Evolutionary conservation across 164 flowering plant species (phyloP), one percentile per base, ranked within the genome.

Genomic region (Liquidambar formosana): DNA sequence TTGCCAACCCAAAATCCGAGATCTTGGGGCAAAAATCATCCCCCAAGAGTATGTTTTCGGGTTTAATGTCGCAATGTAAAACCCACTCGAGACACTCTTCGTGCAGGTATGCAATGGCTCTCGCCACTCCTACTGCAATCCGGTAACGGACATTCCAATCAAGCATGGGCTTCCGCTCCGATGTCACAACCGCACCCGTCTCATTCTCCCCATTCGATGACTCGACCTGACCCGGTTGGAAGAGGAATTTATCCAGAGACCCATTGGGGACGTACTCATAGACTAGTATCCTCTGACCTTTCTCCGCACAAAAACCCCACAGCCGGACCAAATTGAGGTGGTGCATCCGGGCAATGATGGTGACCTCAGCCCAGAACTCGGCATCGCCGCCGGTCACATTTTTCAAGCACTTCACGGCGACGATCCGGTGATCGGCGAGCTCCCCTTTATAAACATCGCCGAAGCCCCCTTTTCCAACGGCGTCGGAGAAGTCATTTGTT

Each of bases 281-380:
- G 8, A 88, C 85, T 1, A 88, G 69, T n/a, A 90, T 82, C n/a
- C 89, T 74, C 41, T 79, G 75, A 3, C 86, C 86, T 63, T 86
- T 87, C 71, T 92, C 95, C 1, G 89, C 89, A 57, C 96, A 90
- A 61, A 83, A 92, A 1, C 95, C 97, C 95, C 95, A 92, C 18
- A 92, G 59, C 5, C 92, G 58, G 16, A 90, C 91, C 78, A 92
- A 68, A 62, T 92, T 88, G 59, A 90, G 86, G 66, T 92, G 97
- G 77, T 92, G 93, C 97, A 92, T 87, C 18, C 97, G 75, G 1
- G 94, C 91, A 33, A 92, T 90, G 22, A 87, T 88, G 0, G 92
- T 89, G 48, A 90, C 92, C 83, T 92, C 96, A 0, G 95, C 92
- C 94, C 96, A 90, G 51, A 92, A 92, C 66, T 92, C 93, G 0